A percentile compares a stretch with the other conserved stretches of the same genome.
Conservation (phyloP, 1,284 basidiomycete species). For the Cryptococcus sp. region DNA sequence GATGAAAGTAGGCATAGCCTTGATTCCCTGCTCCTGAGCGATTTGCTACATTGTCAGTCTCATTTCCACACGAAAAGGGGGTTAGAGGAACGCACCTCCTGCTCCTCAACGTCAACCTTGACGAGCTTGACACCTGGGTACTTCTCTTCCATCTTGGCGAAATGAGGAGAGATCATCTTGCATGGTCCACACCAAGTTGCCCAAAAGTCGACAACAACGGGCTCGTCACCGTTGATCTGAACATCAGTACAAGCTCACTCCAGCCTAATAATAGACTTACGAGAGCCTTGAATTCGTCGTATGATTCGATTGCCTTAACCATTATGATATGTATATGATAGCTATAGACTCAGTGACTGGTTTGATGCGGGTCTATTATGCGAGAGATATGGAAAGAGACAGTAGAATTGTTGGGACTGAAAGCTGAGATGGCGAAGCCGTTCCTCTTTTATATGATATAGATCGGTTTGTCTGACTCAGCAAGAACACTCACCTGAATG, state of each 20-base stretch:
- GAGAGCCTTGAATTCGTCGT: slow-evolving; percentile 57
- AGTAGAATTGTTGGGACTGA: too few relatives aligned
- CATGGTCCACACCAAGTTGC: slow-evolving; percentile 61
- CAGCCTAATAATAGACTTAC: slow-evolving; percentile 43
- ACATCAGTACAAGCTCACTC: background rate
- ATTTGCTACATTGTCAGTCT: slow-evolving; percentile 43
- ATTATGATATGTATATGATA: slow-evolving; percentile 23
- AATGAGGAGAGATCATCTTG: slow-evolving; percentile 70
- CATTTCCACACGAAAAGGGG: background rate
- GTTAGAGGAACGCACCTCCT: slow-evolving; percentile 25
- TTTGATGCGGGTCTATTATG: too few relatives aligned
- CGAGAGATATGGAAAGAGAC: too few relatives aligned
- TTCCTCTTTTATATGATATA: too few relatives aligned
- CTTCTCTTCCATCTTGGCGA: slow-evolving; percentile 60
- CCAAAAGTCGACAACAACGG: slow-evolving; percentile 69
- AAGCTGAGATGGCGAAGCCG: too few relatives aligned
- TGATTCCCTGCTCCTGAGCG: slow-evolving; percentile 64
- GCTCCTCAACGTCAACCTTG: slow-evolving; percentile 75
- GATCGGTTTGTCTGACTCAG: too few relatives aligned
- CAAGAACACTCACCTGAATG: too few relatives aligned
- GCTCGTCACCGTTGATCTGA: slow-evolving; percentile 12
- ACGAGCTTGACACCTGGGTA: slow-evolving; percentile 61
- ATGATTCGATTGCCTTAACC: slow-evolving; percentile 55
- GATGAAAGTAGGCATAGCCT: slow-evolving; percentile 76
- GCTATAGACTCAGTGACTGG: too few relatives aligned